Conservation (phyloP, 768 basidiomycete genomes). For the Boletus reticulatus region DNA sequence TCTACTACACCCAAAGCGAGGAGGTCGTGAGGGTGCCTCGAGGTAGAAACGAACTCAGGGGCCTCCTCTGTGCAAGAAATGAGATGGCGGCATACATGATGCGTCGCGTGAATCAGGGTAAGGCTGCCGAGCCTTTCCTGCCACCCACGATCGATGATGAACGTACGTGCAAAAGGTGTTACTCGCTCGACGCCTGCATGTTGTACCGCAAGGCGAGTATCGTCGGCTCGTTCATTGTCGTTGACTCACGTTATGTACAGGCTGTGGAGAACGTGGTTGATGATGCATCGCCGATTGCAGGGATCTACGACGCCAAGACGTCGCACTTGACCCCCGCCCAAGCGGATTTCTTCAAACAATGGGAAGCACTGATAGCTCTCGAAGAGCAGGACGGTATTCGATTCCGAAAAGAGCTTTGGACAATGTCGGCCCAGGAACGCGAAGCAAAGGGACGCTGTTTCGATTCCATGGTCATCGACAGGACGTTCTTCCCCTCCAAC, state of each 20-base stretch:
- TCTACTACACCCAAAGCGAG: constrained; percentile 93
- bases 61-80: constrained; percentile 79
- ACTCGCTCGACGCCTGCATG: constrained; percentile 84
- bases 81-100: constrained; percentile 79
- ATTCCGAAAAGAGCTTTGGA: constrained; percentile 93
- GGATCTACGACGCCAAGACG: constrained; percentile 76
- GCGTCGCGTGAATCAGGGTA: constrained; percentile 38
- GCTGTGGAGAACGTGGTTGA: constrained; percentile 67
- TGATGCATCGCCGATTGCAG: constrained; percentile 51
- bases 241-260: constrained; percentile 34
- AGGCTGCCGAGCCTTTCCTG: constrained; percentile 55
- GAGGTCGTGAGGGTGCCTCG: constrained; percentile 82
- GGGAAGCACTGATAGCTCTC: constrained; percentile 81
- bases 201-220: constrained; percentile 77
- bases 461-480: constrained; percentile 69
- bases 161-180: constrained; percentile 77
- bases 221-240: neutral
- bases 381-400: constrained; percentile 87
- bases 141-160: constrained; percentile 87
- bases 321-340: constrained; percentile 71
- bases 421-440: constrained; percentile 75
- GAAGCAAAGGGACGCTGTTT: constrained; percentile 86
- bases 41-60: constrained; percentile 78
- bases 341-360: constrained; percentile 78
- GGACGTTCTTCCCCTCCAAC: constrained; percentile 31